Conservation (phyloP, 2,329 filamentous ascomycete genomes). For the Aspergillus aculeatus region DNA sequence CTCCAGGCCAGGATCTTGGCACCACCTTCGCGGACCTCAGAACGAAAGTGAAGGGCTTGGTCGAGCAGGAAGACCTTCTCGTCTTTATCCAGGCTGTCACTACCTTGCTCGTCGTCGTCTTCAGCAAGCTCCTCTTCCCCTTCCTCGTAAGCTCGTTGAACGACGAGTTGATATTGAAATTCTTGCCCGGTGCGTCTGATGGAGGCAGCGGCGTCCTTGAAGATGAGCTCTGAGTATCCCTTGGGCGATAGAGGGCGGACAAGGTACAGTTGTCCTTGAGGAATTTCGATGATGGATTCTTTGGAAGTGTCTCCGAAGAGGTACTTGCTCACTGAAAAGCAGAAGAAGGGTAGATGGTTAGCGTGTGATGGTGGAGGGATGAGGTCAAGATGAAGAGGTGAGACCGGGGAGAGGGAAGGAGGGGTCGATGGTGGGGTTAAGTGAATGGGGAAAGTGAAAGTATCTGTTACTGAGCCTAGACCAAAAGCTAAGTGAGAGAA, state of each 20-base stretch:
- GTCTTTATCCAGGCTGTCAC: slow-evolving; percentile 85
- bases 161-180: slow-evolving; percentile 94
- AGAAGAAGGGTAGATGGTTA: slow-evolving; percentile 5
- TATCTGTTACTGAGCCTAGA: slow-evolving; percentile 2
- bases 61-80: slow-evolving; percentile 97
- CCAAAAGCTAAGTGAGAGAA: slow-evolving; percentile 18
- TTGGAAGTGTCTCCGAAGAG: slow-evolving; percentile 87
- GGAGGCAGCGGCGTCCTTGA: slow-evolving; percentile 90
- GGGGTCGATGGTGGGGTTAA: slow-evolving; percentile 24
- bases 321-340: slow-evolving; percentile 73
- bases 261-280: slow-evolving; percentile 94
- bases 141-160: slow-evolving; percentile 95
- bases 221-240: slow-evolving; percentile 97
- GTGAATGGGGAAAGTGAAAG: slow-evolving; percentile 4
- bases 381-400: background rate
- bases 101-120: slow-evolving; percentile 80
- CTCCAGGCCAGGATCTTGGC: slow-evolving; percentile 91
- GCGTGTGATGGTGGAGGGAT: slow-evolving; percentile 6
- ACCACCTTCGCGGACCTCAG: slow-evolving; percentile 74
- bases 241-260: slow-evolving; percentile 94
- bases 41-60: slow-evolving; percentile 82
- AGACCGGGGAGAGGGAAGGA: slow-evolving; percentile 7
- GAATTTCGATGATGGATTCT: slow-evolving; percentile 89
- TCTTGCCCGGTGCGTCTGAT: slow-evolving; percentile 93
- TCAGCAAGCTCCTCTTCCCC: slow-evolving; percentile 92